Evolutionary conservation across 2,329 filamentous ascomycete genomes (phyloP), one percentile per base, ranked within the genome.

Genomic region (Penicillium sp.): DNA sequence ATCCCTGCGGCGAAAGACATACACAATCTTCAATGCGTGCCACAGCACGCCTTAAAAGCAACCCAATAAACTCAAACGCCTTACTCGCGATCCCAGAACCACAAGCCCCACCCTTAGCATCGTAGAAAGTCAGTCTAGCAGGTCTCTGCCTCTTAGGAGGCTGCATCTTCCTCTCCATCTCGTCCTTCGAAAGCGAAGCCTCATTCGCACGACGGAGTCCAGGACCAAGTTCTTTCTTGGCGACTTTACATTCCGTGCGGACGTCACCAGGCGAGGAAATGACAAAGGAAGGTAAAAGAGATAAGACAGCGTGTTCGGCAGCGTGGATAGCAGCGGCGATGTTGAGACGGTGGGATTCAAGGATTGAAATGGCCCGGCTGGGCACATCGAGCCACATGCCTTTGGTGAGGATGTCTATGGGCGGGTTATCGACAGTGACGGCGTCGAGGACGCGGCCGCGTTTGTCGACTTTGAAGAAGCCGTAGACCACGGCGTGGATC

Each of bases 321-420:
- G 91, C 91, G 63, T 97, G 93, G 47, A 98, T 96, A 0, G 87
- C 88, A 0, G 85, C 93, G 0, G 89, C 91, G 8, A 91, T 78
- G 64, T 96, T 88, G 26, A 97, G 74, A 0, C 82, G 76, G 6
- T 84, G 76, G 0, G 78, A 78, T 32, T 84, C 78, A 1, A 98
- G 77, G 34, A 96, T 89, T 11, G 89, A 81, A 5, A 97, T 78
- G 0, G 89, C 89, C 1, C 67, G 68, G 51, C 83, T 84, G 0
- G 93, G 91, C 2, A 98, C 82, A 64, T 97, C 91, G 11, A 97
- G 79, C 93, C 93, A 98, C 82, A 96, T 87, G 31, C 90, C 93
- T 65, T 93, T 94, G 59, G 82, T 87, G 62, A 84, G 79, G 3
- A 89, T 81, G 40, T 93, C 81, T 42, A 97, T 88, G 0, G 93